These are phyloP conservation scores for Copromyces sp. DNA, from an alignment of 495 filamentous ascomycete genomes.

Conservation along the genomic window DNA sequence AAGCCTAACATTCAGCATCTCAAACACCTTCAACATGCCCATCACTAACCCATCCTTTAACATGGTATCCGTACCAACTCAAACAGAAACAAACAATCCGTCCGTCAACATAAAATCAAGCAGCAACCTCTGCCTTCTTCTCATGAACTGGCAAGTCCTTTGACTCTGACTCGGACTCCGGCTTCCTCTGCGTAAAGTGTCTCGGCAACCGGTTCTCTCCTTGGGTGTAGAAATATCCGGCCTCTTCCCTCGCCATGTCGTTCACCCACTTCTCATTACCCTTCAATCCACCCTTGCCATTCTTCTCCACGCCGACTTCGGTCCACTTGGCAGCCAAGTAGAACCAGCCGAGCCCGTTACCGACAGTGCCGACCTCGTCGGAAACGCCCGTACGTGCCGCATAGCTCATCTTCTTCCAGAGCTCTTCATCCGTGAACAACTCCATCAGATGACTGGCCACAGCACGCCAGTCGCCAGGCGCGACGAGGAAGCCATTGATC, in stretches of 20 bases:
- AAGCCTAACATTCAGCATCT: no score
- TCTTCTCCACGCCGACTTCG: slow-evolving; percentile 30
- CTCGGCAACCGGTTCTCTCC: slow-evolving; percentile 52
- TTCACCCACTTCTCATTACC: slow-evolving; percentile 58
- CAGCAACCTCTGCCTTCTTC: background rate
- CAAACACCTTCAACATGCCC: background rate
- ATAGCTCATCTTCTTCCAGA: slow-evolving; percentile 58
- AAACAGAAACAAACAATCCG: background rate
- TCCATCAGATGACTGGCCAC: slow-evolving; percentile 62
- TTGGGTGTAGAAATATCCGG: slow-evolving; percentile 46
- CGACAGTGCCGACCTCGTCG: slow-evolving; percentile 77
- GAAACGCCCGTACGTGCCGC: slow-evolving; percentile 57
- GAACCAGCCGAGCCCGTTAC: slow-evolving; percentile 68
- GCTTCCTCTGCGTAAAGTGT: slow-evolving; percentile 29
- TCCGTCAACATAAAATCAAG: background rate
- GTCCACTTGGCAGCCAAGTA: slow-evolving; percentile 59
- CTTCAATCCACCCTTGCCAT: slow-evolving; percentile 28
- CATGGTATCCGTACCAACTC: background rate
- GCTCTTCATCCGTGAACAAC: slow-evolving; percentile 54
- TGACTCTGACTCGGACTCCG: slow-evolving; percentile 8
- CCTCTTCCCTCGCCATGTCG: slow-evolving; percentile 64
- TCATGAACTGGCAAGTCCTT: slow-evolving; percentile 5
- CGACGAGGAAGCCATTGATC: slow-evolving; percentile 69
- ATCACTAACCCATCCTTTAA: background rate
- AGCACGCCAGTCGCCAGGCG: slow-evolving; percentile 59